phyloP scores from a whole-genome alignment of 2,329 filamentous ascomycete genomes.

The Talaromyces sp. region DNA sequence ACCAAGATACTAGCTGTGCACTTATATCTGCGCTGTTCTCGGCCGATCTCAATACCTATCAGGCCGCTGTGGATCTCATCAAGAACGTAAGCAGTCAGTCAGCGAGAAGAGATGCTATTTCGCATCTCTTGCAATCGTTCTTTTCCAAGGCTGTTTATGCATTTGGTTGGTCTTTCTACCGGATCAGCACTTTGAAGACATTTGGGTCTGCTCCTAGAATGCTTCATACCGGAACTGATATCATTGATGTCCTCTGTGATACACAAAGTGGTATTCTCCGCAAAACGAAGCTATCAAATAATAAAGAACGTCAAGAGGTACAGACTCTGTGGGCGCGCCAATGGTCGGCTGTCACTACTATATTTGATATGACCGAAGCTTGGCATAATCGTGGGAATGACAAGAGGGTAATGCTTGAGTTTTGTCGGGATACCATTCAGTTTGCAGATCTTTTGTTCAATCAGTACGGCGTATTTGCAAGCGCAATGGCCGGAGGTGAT shows the following conservation, averaged over 20 bases:
- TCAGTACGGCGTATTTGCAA: conserved; percentile 76
- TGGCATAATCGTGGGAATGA: conserved; percentile 70
- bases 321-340: conserved; percentile 76
- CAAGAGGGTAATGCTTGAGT: conserved; percentile 77
- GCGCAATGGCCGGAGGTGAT: conserved; percentile 52
- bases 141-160: conserved; percentile 53
- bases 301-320: conserved; percentile 59
- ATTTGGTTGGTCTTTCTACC: conserved; percentile 51
- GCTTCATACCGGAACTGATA: conserved; percentile 56
- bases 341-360: conserved; percentile 74
- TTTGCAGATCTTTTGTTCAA: conserved; percentile 80
- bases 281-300: conserved; percentile 48
- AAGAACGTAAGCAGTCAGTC: conserved; percentile 73
- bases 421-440: conserved; percentile 92
- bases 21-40: conserved; percentile 77
- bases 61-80: conserved; percentile 73
- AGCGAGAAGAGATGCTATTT: conserved; percentile 54
- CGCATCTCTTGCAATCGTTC: conserved; percentile 52
- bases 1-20: conserved; percentile 62
- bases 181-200: conserved; percentile 50
- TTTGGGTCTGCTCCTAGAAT: conserved; percentile 57
- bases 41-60: conserved; percentile 70
- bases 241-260: conserved; percentile 59
- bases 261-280: conserved; percentile 58
- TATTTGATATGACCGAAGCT: conserved; percentile 73